Evolutionary conservation across 2,329 filamentous ascomycete species (phyloP).

Genomic region (Xylariaceae sp.): DNA sequence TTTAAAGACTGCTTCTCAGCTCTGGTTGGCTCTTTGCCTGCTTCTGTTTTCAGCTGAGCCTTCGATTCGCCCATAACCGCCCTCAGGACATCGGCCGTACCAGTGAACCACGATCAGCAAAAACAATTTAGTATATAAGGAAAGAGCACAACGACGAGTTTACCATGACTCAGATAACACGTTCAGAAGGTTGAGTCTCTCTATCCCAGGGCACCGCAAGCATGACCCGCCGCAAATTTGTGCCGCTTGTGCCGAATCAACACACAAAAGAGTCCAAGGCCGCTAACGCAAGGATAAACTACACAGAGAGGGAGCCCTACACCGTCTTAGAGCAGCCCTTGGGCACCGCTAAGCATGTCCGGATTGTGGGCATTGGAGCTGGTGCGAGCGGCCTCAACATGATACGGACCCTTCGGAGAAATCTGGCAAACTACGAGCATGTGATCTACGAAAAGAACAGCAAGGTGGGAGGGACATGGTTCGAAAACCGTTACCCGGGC

Average conservation of each 20-base stretch:
- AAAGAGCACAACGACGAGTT: conserved; percentile 6
- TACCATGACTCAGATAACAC: conserved; percentile 31
- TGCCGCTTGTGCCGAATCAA: conserved; percentile 24
- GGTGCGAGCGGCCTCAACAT: conserved; percentile 53
- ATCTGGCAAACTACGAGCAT: conserved; percentile 51
- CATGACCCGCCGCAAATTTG: conserved; percentile 38
- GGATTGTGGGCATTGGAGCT: conserved; percentile 52
- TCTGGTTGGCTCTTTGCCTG: conserved; percentile 33
- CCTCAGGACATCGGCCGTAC: conserved; percentile 11
- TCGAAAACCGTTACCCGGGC: conserved; percentile 64
- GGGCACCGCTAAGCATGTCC: conserved; percentile 48
- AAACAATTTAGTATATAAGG: conserved; percentile 30
- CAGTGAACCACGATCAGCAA: background rate
- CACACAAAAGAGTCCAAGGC: conserved; percentile 18
- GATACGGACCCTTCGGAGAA: conserved; percentile 51
- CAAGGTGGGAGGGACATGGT: conserved; percentile 63
- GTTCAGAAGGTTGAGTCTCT: conserved; percentile 34
- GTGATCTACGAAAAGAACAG: conserved; percentile 63
- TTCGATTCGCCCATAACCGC: conserved; percentile 17
- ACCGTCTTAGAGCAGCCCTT: conserved; percentile 46
- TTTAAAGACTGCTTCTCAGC: conserved; percentile 10
- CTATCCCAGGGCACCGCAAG: conserved; percentile 26
- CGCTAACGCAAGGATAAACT: conserved; percentile 27
- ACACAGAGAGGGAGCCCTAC: conserved; percentile 38
- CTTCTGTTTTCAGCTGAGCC: conserved; percentile 35